Evolutionary conservation across 179 eudicot genomes (phyloP).

Genomic region (Nepenthes alata): DNA sequence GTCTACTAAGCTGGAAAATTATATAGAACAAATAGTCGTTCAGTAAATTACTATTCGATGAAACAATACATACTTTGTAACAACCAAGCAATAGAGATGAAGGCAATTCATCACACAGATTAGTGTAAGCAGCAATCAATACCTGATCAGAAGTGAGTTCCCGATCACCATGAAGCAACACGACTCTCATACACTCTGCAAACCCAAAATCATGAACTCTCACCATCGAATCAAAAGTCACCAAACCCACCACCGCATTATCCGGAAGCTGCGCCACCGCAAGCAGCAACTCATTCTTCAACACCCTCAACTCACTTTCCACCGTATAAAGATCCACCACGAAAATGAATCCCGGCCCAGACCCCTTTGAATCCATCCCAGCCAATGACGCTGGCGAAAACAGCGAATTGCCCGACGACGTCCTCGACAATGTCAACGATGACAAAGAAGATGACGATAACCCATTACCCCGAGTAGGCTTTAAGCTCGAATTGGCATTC

Average conservation of each 20-base stretch:
- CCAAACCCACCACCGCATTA: constrained; percentile 62
- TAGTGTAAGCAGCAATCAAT: constrained; percentile 1
- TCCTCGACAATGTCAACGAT: constrained; percentile 17
- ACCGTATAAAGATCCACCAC: constrained; percentile 64
- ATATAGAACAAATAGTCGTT: too few relatives aligned
- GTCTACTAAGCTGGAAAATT: too few relatives aligned
- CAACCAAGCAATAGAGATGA: too few relatives aligned
- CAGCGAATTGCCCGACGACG: constrained; percentile 11
- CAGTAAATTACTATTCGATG: too few relatives aligned
- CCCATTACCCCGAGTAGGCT: constrained; percentile 27
- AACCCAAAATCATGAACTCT: constrained; percentile 76
- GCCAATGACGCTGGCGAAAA: neutral
- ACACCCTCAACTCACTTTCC: constrained; percentile 61
- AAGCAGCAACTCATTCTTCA: constrained; percentile 65
- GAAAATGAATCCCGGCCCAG: constrained; percentile 59
- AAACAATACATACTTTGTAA: too few relatives aligned
- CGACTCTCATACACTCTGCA: constrained; percentile 54
- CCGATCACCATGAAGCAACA: constrained; percentile 74
- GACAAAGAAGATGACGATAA: constrained; percentile 24
- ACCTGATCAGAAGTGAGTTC: constrained; percentile 70
- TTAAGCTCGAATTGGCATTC: constrained; percentile 15
- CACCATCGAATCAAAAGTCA: constrained; percentile 80
- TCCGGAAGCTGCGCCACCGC: constrained; percentile 61
- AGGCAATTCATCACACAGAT: too few relatives aligned
- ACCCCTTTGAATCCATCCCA: neutral